phyloP scores from a whole-genome alignment of 2,329 filamentous ascomycete genomes.

The Reticulascus tulasneorum region DNA sequence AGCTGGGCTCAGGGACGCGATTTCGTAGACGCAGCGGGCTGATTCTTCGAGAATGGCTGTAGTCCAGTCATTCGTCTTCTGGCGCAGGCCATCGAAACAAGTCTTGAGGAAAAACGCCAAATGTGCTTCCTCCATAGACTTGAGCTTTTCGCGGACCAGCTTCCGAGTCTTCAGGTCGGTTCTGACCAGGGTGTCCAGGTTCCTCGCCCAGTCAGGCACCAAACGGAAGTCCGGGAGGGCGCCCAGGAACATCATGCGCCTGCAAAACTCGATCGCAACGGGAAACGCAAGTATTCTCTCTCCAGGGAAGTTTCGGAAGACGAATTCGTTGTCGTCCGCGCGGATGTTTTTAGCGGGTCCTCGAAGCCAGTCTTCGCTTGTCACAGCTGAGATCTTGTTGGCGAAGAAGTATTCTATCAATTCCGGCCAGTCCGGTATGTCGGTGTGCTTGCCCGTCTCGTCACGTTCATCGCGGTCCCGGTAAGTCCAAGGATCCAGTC shows the following conservation, averaged over 20 bases:
- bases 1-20: slow-evolving; percentile 49
- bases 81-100: slow-evolving; percentile 54
- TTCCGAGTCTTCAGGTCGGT: slow-evolving; percentile 64
- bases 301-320: slow-evolving; percentile 44
- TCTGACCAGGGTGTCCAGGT: slow-evolving; percentile 67
- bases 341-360: slow-evolving; percentile 2
- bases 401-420: slow-evolving; percentile 49
- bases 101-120: slow-evolving; percentile 45
- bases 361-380: slow-evolving; percentile 1
- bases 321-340: slow-evolving; percentile 21
- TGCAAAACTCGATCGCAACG: slow-evolving; percentile 66
- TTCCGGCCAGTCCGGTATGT: slow-evolving; percentile 50
- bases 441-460: slow-evolving; percentile 13
- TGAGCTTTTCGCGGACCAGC: slow-evolving; percentile 53
- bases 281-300: slow-evolving; percentile 55
- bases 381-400: slow-evolving; percentile 4
- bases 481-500: slow-evolving; percentile 66
- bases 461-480: no score
- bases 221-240: slow-evolving; percentile 50
- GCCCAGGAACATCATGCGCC: slow-evolving; percentile 46
- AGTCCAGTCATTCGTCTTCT: slow-evolving; percentile 26
- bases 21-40: slow-evolving; percentile 48
- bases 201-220: slow-evolving; percentile 80
- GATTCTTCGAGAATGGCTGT: slow-evolving; percentile 41
- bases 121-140: slow-evolving; percentile 31